A percentile compares a stretch with the other conserved stretches of the same genome.
These are phyloP conservation scores for Pythium phragmiticola DNA, from an alignment of 352 stramenopile species.

Conservation along the genomic window DNA sequence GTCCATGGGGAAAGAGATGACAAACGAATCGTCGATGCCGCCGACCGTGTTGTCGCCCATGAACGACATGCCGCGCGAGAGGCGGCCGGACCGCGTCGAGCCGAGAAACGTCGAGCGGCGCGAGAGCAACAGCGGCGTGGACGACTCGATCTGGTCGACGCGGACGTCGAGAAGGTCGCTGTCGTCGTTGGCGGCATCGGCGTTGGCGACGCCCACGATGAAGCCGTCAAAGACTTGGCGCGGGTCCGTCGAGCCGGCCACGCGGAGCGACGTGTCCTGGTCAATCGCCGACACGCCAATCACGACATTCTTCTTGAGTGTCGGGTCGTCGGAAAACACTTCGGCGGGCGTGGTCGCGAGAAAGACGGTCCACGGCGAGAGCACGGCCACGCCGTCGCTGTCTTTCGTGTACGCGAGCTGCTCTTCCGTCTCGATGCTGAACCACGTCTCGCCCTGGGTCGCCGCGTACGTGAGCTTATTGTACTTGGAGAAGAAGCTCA, in stretches of 20 bases:
- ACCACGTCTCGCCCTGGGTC: constrained; percentile 75
- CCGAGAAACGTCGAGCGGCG: constrained; percentile 43
- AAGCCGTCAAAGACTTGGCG: constrained; percentile 67
- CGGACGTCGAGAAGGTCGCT: constrained; percentile 27
- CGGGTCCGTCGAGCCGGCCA: constrained; percentile 55
- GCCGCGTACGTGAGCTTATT: constrained; percentile 63
- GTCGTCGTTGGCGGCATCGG: constrained; percentile 35
- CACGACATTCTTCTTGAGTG: constrained; percentile 71
- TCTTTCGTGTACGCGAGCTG: constrained; percentile 78
- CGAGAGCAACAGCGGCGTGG: constrained; percentile 42
- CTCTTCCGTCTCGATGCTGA: constrained; percentile 82
- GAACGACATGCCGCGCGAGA: constrained; percentile 35
- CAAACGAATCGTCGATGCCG: constrained; percentile 39
- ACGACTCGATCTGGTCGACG: constrained; percentile 17
- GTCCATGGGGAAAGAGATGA: constrained; percentile 77
- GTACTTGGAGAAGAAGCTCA: constrained; percentile 66
- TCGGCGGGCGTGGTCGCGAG: constrained; percentile 54
- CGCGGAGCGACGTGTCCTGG: constrained; percentile 62
- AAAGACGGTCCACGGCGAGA: constrained; percentile 80
- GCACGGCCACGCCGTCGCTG: constrained; percentile 55
- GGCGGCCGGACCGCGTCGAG: constrained; percentile 40
- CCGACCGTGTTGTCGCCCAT: constrained; percentile 11
- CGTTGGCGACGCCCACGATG: constrained; percentile 65
- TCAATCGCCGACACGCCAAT: constrained; percentile 65
- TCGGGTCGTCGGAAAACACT: constrained; percentile 34